Evolutionary conservation across 331 rosid genomes (phyloP).

Genomic region (Telfairia occidentalis): DNA sequence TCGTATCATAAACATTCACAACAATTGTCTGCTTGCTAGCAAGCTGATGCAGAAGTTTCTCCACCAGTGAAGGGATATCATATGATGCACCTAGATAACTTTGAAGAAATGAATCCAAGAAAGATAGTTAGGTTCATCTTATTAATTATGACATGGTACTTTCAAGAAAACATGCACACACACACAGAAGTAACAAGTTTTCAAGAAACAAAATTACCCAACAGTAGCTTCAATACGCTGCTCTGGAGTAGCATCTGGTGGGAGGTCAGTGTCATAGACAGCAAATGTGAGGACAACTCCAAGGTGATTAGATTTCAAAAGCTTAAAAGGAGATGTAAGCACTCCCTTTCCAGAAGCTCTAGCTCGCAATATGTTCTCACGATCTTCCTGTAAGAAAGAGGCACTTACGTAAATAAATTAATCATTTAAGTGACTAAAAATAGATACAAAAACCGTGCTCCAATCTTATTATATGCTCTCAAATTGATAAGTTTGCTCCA

Average conservation of each 20-base stretch:
- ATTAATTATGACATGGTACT: not conserved
- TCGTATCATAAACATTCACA: constrained; percentile 88
- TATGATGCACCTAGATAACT: constrained; percentile 96
- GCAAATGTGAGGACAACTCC: constrained; percentile 97
- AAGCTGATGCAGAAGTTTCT: constrained; percentile 98
- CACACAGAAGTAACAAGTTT: not conserved
- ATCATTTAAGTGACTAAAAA: not conserved
- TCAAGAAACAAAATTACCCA: constrained; percentile 41
- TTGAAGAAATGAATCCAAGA: constrained; percentile 12
- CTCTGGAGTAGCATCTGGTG: constrained; percentile 53
- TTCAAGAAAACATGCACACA: not conserved
- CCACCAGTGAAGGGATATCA: constrained; percentile 89
- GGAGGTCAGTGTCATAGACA: constrained; percentile 59
- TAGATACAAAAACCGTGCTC: not conserved
- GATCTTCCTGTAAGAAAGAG: constrained; percentile 55
- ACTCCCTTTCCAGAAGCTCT: constrained; percentile 90
- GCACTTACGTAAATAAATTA: not conserved
- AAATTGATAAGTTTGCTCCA: not conserved
- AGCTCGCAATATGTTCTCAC: constrained; percentile 87
- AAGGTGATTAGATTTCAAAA: constrained; percentile 78
- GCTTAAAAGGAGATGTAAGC: constrained; percentile 86
- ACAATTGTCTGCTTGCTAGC: constrained; percentile 96
- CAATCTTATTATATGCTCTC: not conserved
- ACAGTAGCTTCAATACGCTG: constrained; percentile 72
- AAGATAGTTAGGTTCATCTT: constrained; percentile 18